Percentiles rank a stretch among this genome's conserved stretches.
phyloP scores from a whole-genome alignment of 1,139 yeast species.

The Candida tropicalis region DNA sequence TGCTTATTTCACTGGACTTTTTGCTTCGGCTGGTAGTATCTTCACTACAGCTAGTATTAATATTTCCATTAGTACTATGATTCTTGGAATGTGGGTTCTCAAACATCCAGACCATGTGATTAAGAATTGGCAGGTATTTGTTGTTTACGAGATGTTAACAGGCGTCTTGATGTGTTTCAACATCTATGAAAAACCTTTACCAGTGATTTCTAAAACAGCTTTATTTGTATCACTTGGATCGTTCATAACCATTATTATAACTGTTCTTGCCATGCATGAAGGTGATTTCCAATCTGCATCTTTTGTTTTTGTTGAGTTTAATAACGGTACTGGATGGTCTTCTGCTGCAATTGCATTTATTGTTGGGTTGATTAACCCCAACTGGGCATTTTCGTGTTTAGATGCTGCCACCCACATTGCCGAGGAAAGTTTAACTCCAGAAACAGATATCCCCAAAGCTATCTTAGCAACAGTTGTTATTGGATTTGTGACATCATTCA shows the following conservation, averaged over 20 bases:
- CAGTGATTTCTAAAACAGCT: conserved; percentile 53
- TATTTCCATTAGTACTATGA: conserved; percentile 48
- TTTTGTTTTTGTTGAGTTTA: conserved; percentile 63
- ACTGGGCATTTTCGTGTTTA: conserved; percentile 69
- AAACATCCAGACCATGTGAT: conserved; percentile 45
- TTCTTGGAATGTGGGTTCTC: conserved; percentile 57
- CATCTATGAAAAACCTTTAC: conserved; percentile 59
- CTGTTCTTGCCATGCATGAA: conserved; percentile 52
- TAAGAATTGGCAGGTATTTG: conserved; percentile 61
- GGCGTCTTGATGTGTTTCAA: conserved; percentile 52
- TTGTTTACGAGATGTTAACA: conserved; percentile 46
- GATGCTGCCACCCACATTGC: conserved; percentile 75
- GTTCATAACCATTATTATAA: conserved; percentile 55
- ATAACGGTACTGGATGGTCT: conserved; percentile 69
- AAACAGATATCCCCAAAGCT: conserved; percentile 62
- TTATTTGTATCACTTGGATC: conserved; percentile 58
- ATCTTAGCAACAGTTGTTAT: conserved; percentile 67
- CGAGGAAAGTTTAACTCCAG: conserved; percentile 63
- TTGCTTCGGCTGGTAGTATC: conserved; percentile 59
- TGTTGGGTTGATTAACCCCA: conserved; percentile 67
- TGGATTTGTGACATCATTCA: conserved; percentile 63
- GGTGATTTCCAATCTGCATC: conserved; percentile 58
- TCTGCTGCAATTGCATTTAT: conserved; percentile 62
- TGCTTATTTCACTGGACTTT: conserved; percentile 55
- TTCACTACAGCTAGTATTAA: conserved; percentile 67